Percentiles rank a stretch among this genome's conserved stretches.
phyloP scores from a whole-genome alignment of 345 rosid genomes.

The Pugionium cornutum region DNA sequence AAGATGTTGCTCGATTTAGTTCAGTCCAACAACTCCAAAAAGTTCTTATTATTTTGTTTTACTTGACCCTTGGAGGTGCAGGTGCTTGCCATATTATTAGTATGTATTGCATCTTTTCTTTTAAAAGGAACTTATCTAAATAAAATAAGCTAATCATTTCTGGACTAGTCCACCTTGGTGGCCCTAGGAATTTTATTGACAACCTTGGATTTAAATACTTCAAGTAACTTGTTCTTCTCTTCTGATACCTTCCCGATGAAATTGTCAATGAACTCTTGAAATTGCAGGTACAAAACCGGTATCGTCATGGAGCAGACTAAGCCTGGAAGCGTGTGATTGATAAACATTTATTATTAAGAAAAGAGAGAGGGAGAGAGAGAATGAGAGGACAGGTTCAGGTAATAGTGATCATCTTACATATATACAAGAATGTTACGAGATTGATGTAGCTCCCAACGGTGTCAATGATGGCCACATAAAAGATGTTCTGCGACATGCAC shows the following conservation, averaged over 20 bases:
- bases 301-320: slow-evolving; percentile 28
- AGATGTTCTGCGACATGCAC: slow-evolving; percentile 11
- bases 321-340: slow-evolving; percentile 8
- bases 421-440: slow-evolving; percentile 28
- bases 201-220: slow-evolving; percentile 16
- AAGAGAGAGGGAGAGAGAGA: neutral
- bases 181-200: slow-evolving; percentile 27
- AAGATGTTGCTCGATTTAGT: too few relatives aligned
- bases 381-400: too few relatives aligned
- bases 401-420: slow-evolving; percentile 23
- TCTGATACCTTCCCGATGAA: slow-evolving; percentile 8
- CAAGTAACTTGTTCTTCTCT: slow-evolving; percentile 23
- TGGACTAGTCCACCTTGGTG: slow-evolving; percentile 23
- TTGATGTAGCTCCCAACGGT: slow-evolving; percentile 27
- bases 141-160: too few relatives aligned
- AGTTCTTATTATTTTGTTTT: too few relatives aligned
- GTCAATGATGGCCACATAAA: slow-evolving; percentile 30
- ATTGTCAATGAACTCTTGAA: slow-evolving; percentile 19
- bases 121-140: too few relatives aligned
- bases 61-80: too few relatives aligned
- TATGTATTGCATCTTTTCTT: too few relatives aligned
- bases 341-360: neutral
- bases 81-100: too few relatives aligned
- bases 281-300: slow-evolving; percentile 29
- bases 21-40: too few relatives aligned